Evolutionary conservation across 257 asterid species (phyloP).

Genomic region (Gentiana macrophylla): DNA sequence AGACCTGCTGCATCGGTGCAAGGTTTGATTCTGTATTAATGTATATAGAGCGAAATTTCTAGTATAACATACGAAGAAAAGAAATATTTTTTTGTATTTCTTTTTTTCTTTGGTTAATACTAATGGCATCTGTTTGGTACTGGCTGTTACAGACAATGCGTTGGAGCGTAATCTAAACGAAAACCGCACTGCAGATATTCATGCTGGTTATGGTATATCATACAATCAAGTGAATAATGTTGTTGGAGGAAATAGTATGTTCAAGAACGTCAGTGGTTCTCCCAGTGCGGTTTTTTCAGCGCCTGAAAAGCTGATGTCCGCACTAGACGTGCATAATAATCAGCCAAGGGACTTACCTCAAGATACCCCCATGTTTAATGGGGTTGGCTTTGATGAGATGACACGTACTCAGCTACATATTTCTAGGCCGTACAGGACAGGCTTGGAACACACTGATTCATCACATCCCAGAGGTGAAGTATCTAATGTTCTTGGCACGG

Average conservation of each 20-base stretch:
- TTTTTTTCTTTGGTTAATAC: background rate
- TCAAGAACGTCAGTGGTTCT: conserved; percentile 23
- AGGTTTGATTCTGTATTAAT: conserved; percentile 33
- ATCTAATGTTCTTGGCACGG: conserved; percentile 6
- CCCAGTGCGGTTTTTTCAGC: conserved; percentile 41
- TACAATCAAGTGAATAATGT: conserved; percentile 19
- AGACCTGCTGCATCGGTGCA: conserved; percentile 16
- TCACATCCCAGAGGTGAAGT: conserved; percentile 1
- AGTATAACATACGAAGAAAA: too few relatives aligned
- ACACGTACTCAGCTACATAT: conserved; percentile 18
- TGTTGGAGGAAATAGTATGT: conserved; percentile 16
- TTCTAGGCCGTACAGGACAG: conserved; percentile 50
- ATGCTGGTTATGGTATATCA: conserved; percentile 18
- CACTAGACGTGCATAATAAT: conserved; percentile 34
- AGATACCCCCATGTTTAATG: too few relatives aligned
- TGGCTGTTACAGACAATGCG: conserved; percentile 1
- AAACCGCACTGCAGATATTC: conserved; percentile 16
- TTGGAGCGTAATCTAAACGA: conserved; percentile 25
- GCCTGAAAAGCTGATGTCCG: conserved; percentile 64
- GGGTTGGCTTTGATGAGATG: conserved; percentile 22
- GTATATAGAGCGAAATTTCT: too few relatives aligned
- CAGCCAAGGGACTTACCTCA: conserved; percentile 23
- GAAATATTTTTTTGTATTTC: too few relatives aligned
- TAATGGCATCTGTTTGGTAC: too few relatives aligned
- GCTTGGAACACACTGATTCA: conserved; percentile 22